Conservation (phyloP, 2,329 filamentous ascomycete genomes). For the Venturia nashicola region DNA sequence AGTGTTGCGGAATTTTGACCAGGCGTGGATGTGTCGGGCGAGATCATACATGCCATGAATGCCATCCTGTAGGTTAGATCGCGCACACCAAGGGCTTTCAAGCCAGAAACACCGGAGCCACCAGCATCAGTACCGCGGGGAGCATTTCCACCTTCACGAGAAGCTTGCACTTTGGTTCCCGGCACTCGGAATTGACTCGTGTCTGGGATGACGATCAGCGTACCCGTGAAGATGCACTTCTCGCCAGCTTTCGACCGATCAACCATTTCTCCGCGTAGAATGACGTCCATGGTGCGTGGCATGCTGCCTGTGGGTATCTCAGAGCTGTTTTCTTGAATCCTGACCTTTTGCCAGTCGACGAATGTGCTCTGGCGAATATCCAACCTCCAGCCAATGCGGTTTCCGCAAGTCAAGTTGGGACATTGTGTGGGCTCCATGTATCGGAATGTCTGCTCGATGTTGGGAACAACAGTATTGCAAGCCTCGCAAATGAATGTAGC, state of each 20-base stretch:
- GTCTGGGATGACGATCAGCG: slow-evolving; percentile 90
- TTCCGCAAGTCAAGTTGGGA: slow-evolving; percentile 75
- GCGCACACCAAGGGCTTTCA: slow-evolving; percentile 86
- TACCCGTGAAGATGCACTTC: slow-evolving; percentile 95
- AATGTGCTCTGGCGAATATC: slow-evolving; percentile 96
- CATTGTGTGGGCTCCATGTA: slow-evolving; percentile 97
- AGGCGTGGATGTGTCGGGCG: slow-evolving; percentile 70
- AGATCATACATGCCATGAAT: slow-evolving; percentile 96
- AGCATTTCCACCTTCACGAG: slow-evolving; percentile 67
- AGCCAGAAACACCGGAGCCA: slow-evolving; percentile 70
- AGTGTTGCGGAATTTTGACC: slow-evolving; percentile 60
- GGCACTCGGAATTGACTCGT: slow-evolving; percentile 90
- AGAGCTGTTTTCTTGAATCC: slow-evolving; percentile 95
- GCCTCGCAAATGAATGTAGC: slow-evolving; percentile 87
- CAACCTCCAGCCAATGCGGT: slow-evolving; percentile 87
- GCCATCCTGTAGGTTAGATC: slow-evolving; percentile 91
- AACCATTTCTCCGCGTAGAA: slow-evolving; percentile 91
- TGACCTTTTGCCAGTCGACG: slow-evolving; percentile 97
- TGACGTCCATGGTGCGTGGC: slow-evolving; percentile 96
- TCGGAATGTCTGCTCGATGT: slow-evolving; percentile 93
- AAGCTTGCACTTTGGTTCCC: slow-evolving; percentile 68
- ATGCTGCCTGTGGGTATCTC: slow-evolving; percentile 98
- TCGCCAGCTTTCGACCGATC: slow-evolving; percentile 95
- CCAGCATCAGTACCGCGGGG: slow-evolving; percentile 67
- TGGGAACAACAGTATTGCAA: slow-evolving; percentile 73